Base-by-base conservation (phyloP, 2,329 filamentous ascomycete species). In the Clathrospora elynae region DNA sequence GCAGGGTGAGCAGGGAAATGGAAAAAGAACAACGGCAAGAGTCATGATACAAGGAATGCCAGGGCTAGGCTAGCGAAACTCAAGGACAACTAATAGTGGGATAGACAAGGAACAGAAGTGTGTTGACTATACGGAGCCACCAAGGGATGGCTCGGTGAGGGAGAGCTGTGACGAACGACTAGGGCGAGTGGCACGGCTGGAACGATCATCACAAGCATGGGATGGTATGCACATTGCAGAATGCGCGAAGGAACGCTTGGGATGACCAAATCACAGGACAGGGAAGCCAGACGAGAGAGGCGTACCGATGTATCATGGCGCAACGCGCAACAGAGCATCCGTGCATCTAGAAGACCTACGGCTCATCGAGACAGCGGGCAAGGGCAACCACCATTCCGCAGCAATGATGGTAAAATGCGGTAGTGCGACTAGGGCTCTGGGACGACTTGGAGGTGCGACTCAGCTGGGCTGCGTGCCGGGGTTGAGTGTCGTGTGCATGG, bases 271-370 rank as follows among this genome's bases (percentile, higher is more conserved):
- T 68, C 61, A 65, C 54, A 64, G 54, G 62, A 43, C 54, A 49
- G 49, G 54, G 49, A 51, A 47, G 51, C 41, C 35, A 48, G 42
- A 56, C 44, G 51, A 57, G 56, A 37, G 53, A 57, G 56, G 66
- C 66, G 66, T 68, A 56, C 54, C 51, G 41, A 64, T 65, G 67
- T 68, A 69, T 64, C 66, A 69, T 70, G 66, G 67, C 66, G 67
- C 67, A 69, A 69, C 66, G 67, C 67, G 67, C 67, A 68, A 70
- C 62, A 61, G 60, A 64, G 61, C 44, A 65, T 64, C 63, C 61
- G 66, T 68, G 67, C 66, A 57, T 66, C 52, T 55, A 46, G 54
- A 63, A 49, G 57, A 50, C 55, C 58, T 57, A 53, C 50, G 57
- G 61, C 51, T 53, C 49, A 49, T 55, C 43, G 51, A 60, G 47